These are phyloP conservation scores for Didymella segeticola DNA, from an alignment of 2,329 filamentous ascomycete species.

Conservation along the genomic window DNA sequence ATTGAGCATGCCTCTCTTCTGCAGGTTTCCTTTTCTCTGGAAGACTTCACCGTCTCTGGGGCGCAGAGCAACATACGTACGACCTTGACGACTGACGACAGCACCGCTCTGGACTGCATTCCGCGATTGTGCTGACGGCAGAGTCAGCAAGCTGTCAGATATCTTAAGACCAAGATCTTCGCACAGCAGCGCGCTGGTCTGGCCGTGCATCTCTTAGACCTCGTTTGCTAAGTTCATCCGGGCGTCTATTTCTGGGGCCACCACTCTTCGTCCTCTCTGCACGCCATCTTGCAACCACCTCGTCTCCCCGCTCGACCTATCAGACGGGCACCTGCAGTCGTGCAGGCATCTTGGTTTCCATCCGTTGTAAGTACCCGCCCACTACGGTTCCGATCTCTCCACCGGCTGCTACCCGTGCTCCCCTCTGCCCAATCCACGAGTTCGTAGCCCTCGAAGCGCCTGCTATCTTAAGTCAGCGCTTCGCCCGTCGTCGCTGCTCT, in stretches of 20 bases:
- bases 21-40: constrained; percentile 17
- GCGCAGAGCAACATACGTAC: constrained; percentile 26
- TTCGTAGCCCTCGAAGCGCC: constrained; percentile 46
- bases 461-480: constrained; percentile 50
- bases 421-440: constrained; percentile 38
- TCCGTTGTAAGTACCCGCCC: constrained; percentile 50
- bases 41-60: constrained; percentile 21
- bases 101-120: constrained; percentile 15
- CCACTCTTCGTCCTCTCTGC: constrained; percentile 34
- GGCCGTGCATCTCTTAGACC: constrained; percentile 40
- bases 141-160: constrained; percentile 37
- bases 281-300: constrained; percentile 41
- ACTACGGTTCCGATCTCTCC: constrained; percentile 43
- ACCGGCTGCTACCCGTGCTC: constrained; percentile 37
- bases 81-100: constrained; percentile 23
- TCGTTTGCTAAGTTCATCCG: constrained; percentile 45
- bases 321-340: constrained; percentile 39
- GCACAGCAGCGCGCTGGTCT: constrained; percentile 39
- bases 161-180: constrained; percentile 31
- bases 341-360: constrained; percentile 42
- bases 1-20: constrained; percentile 22
- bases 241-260: constrained; percentile 51
- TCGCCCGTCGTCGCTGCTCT: constrained; percentile 44
- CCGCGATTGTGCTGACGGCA: constrained; percentile 29
- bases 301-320: constrained; percentile 44